phyloP scores from a whole-genome alignment of 2,329 filamentous ascomycete species.

The Orbilia ellipsospora region DNA sequence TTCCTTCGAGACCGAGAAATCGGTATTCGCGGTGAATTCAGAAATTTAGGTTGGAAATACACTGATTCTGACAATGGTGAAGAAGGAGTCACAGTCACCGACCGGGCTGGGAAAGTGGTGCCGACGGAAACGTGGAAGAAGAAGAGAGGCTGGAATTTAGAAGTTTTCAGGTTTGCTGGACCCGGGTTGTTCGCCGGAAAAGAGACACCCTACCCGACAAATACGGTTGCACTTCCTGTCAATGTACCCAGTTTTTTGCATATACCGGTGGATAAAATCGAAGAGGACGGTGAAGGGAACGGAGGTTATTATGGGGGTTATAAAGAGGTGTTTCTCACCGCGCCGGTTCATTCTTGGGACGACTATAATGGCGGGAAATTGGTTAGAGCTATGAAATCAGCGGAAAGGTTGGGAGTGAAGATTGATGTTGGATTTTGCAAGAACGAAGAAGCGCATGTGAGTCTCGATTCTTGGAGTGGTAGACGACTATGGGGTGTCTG shows the following conservation, averaged over 20 bases:
- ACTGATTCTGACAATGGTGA: slow-evolving; percentile 12
- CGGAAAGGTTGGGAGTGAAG: slow-evolving; percentile 28
- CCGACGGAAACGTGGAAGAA: slow-evolving; percentile 20
- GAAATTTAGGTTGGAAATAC: slow-evolving; percentile 28
- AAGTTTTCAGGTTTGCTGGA: slow-evolving; percentile 39
- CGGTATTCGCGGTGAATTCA: slow-evolving; percentile 40
- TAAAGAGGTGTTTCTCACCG: slow-evolving; percentile 13
- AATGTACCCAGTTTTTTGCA: slow-evolving; percentile 29
- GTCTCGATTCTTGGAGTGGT: not conserved
- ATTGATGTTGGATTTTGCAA: slow-evolving; percentile 46
- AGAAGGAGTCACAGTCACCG: slow-evolving; percentile 14
- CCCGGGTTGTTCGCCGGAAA: slow-evolving; percentile 19
- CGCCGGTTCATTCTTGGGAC: not conserved
- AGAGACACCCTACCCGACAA: not conserved
- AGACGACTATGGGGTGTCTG: slow-evolving; percentile 28
- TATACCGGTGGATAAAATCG: slow-evolving; percentile 25
- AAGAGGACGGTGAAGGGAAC: not conserved
- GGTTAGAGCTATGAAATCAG: slow-evolving; percentile 13
- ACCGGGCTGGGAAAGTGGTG: slow-evolving; percentile 12
- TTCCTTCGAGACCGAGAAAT: slow-evolving; percentile 45
- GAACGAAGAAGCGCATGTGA: slow-evolving; percentile 27
- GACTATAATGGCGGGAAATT: not conserved
- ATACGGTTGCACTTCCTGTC: slow-evolving; percentile 12
- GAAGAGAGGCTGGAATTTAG: slow-evolving; percentile 32
- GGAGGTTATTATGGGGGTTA: slow-evolving; percentile 22